Percentiles rank a stretch among this genome's conserved stretches.
Conservation (phyloP, 2,329 filamentous ascomycete genomes). For the Exophiala spinifera region DNA sequence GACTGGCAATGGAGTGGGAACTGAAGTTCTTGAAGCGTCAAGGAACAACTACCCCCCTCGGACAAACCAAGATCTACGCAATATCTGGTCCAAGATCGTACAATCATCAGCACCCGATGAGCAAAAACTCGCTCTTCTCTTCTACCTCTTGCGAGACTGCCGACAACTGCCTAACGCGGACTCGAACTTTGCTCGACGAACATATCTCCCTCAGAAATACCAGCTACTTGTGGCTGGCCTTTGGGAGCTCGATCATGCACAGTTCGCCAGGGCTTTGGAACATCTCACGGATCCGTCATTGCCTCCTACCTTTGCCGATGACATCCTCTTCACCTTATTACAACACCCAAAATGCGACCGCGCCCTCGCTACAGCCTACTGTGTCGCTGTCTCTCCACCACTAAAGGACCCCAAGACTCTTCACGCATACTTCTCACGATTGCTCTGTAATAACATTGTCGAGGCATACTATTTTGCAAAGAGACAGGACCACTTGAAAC, state of each 20-base stretch:
- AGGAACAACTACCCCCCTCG: constrained; percentile 72
- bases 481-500: constrained; percentile 59
- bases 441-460: constrained; percentile 64
- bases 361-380: constrained; percentile 71
- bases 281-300: constrained; percentile 76
- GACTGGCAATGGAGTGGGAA: not conserved
- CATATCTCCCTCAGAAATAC: constrained; percentile 71
- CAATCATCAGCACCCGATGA: constrained; percentile 63
- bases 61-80: constrained; percentile 63
- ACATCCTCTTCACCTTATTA: constrained; percentile 68
- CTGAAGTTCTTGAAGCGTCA: constrained; percentile 37
- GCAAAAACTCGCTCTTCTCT: constrained; percentile 78
- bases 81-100: constrained; percentile 68
- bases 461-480: constrained; percentile 74
- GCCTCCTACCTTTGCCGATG: constrained; percentile 71
- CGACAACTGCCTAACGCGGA: constrained; percentile 52
- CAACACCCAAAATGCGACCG: constrained; percentile 59
- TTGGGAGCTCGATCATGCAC: constrained; percentile 69
- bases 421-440: constrained; percentile 65
- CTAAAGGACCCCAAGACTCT: constrained; percentile 63
- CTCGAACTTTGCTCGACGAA: constrained; percentile 59
- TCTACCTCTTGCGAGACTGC: constrained; percentile 78
- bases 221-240: constrained; percentile 77
- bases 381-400: constrained; percentile 69
- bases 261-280: constrained; percentile 61